Evolutionary conservation across 2,329 filamentous ascomycete species (phyloP).

Genomic region (Aspergillus niger): DNA sequence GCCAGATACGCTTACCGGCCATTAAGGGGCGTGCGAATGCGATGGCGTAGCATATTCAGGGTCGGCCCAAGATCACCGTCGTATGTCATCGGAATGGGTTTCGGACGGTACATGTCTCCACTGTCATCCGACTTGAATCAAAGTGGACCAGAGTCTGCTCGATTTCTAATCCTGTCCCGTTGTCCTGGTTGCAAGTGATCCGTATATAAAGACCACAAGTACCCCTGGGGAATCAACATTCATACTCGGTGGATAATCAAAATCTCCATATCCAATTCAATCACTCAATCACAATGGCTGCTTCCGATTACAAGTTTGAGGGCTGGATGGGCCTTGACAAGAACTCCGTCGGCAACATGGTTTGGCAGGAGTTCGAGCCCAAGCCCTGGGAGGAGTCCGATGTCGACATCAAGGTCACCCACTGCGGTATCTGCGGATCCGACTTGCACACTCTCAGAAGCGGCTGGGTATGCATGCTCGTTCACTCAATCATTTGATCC

Average conservation of each 20-base stretch:
- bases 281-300: slow-evolving; percentile 22
- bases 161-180: slow-evolving; percentile 9
- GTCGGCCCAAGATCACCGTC: not conserved
- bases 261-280: not conserved
- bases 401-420: slow-evolving; percentile 63
- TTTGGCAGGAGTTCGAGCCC: slow-evolving; percentile 59
- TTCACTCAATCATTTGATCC: no score
- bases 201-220: slow-evolving; percentile 11
- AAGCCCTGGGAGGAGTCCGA: slow-evolving; percentile 67
- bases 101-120: slow-evolving; percentile 1
- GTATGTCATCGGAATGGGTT: not conserved
- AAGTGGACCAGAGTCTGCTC: not conserved
- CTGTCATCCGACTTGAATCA: not conserved
- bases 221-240: slow-evolving; percentile 14
- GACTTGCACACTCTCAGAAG: slow-evolving; percentile 61
- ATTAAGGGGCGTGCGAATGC: not conserved
- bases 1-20: no score
- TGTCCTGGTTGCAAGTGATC: not conserved
- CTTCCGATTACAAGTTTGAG: slow-evolving; percentile 53
- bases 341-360: slow-evolving; percentile 55
- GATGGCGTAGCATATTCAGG: not conserved
- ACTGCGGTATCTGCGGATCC: slow-evolving; percentile 66
- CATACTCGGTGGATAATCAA: not conserved
- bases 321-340: slow-evolving; percentile 58
- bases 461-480: slow-evolving; percentile 38